Evolutionary conservation across 139 green algal species (phyloP), one percentile per base, ranked within the genome.

Genomic region (Chlamydomonas schloesseri): DNA sequence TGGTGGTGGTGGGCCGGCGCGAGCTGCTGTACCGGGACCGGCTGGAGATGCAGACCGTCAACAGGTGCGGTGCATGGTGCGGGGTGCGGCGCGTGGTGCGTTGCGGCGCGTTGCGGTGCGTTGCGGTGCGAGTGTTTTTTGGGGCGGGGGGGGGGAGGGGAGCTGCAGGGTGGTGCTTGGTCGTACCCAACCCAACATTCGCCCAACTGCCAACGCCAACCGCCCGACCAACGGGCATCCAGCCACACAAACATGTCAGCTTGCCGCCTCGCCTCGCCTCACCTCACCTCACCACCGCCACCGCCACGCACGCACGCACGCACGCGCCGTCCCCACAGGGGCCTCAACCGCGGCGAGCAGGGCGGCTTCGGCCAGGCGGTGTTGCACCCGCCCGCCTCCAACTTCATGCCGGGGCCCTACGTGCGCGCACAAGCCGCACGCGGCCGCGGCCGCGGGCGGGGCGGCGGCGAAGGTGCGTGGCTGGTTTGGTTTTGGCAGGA

Each of bases 281-380:
- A 50, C 57, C 57, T 64, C 57, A 64, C 57, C 23, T 10, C 23
- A 26, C 57, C 57, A 64, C 42, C 42, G 6, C 42, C 42, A 50
- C 42, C 42, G 42, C 42, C 42, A n/a, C n/a, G n/a, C n/a, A n/a
- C n/a, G n/a, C n/a, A n/a, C n/a, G n/a, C n/a, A n/a, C n/a, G n/a
- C n/a, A n/a, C n/a, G n/a, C 42, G 8, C 42, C 42, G 42, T 8
- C 42, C 3, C 3, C 68, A 3, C 76, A 83, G 78, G 64, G 78
- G 78, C 46, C 64, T 84, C 29, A 84, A 84, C 62, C 78, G 78
- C 0, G 29, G 64, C 24, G 78, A 84, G 78, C 78, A 84, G 64
- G 78, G 78, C 62, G 78, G 78, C 34, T 84, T 84, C 78, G n/a
- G 29, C 5, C 64, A 75, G 64, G 42, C 65, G 78, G 46, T 75